phyloP scores from a whole-genome alignment of 306 rosid species.

The Medicago lupulina region DNA sequence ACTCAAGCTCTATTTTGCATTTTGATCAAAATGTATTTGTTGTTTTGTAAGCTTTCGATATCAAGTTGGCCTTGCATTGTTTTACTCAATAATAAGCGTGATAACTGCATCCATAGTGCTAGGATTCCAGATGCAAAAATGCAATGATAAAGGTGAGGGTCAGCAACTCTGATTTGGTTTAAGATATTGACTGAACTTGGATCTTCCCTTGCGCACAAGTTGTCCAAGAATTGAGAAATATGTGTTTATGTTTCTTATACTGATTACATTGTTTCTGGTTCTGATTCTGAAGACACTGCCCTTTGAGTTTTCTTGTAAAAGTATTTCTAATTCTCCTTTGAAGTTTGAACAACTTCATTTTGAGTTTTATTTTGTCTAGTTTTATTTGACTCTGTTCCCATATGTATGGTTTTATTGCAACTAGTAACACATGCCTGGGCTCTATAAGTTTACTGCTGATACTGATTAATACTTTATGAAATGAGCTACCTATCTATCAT shows the following conservation, averaged over 20 bases:
- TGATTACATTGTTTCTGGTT: neutral
- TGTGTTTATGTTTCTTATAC: neutral
- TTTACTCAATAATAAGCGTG: neutral
- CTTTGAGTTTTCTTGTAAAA: neutral
- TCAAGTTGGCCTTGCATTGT: neutral
- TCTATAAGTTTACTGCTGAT: too few relatives aligned
- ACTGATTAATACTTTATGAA: too few relatives aligned
- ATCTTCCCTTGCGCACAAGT: neutral
- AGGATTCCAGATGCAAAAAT: neutral
- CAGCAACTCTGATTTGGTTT: neutral
- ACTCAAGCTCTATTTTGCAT: neutral
- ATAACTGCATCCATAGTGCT: neutral
- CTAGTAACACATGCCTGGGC: too few relatives aligned
- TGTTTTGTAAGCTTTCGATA: neutral
- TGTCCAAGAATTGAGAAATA: neutral
- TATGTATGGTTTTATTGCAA: neutral
- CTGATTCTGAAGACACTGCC: neutral
- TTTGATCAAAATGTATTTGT: neutral
- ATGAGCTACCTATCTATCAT: too few relatives aligned
- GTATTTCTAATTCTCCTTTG: neutral
- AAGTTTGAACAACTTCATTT: neutral
- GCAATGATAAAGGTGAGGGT: constrained; percentile 1
- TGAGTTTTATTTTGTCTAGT: neutral
- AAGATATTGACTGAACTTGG: neutral
- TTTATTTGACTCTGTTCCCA: neutral